Evolutionary conservation across 2,329 filamentous ascomycete species (phyloP).

Genomic region (Orbilia brochopaga): DNA sequence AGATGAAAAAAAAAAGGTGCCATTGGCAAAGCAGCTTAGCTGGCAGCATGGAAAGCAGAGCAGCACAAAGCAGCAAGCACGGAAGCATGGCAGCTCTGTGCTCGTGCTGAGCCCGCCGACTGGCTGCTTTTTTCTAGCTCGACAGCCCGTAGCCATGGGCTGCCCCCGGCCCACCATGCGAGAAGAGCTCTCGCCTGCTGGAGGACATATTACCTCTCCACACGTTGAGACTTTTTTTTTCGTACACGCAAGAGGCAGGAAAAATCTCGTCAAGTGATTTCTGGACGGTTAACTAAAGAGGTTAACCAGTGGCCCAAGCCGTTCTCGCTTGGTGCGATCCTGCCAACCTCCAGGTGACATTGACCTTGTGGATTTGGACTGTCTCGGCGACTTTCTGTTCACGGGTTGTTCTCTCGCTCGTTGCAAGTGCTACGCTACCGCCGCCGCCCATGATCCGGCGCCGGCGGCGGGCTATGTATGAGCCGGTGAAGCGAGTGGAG

Average conservation of each 20-base stretch:
- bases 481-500: conserved; percentile 9
- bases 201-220: conserved; percentile 2
- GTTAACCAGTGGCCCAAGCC: background rate
- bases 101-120: conserved; percentile 46
- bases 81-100: conserved; percentile 22
- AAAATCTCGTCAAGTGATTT: conserved; percentile 49
- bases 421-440: conserved; percentile 2
- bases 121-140: conserved; percentile 28
- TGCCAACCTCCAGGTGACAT: conserved; percentile 19
- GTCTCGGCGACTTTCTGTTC: conserved; percentile 45
- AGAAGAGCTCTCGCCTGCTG: conserved; percentile 20
- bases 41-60: conserved; percentile 5
- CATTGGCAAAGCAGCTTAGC: conserved; percentile 52
- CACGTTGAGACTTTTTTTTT: background rate
- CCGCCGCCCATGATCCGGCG: conserved; percentile 10
- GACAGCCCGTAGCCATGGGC: conserved; percentile 22
- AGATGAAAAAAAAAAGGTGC: conserved; percentile 35
- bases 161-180: conserved; percentile 32
- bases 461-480: background rate
- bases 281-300: background rate
- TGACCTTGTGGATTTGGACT: conserved; percentile 46
- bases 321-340: conserved; percentile 12
- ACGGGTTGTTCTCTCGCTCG: too few species aligned
- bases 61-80: background rate
- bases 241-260: conserved; percentile 29